Evolutionary conservation across 768 basidiomycete genomes (phyloP).

Genomic region (Calocybe gangraenosa): DNA sequence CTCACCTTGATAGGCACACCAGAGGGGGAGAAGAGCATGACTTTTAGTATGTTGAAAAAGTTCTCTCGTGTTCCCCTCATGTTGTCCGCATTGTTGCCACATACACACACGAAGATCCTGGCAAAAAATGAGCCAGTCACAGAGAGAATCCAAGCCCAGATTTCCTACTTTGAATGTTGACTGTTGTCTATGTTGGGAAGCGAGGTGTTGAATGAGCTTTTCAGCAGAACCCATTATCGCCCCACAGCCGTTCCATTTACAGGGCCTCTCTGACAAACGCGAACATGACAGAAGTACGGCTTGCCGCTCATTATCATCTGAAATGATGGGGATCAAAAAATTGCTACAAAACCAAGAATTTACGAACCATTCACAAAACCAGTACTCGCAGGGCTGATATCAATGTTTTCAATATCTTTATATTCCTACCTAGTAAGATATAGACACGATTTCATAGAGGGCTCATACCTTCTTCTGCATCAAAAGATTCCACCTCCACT

Average conservation of each 20-base stretch:
- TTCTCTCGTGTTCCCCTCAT: slow-evolving; percentile 29
- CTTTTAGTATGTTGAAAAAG: slow-evolving; percentile 46
- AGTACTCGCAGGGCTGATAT: slow-evolving; percentile 13
- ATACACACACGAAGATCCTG: slow-evolving; percentile 38
- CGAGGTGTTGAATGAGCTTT: slow-evolving; percentile 47
- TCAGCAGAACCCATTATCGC: slow-evolving; percentile 49
- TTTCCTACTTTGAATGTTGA: slow-evolving; percentile 8
- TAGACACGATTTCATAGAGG: slow-evolving; percentile 3
- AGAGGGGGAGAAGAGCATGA: slow-evolving; percentile 42
- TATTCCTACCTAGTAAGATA: slow-evolving; percentile 13
- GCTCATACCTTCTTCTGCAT: slow-evolving; percentile 20
- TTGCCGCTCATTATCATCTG: slow-evolving; percentile 29
- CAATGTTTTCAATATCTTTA: slow-evolving; percentile 13
- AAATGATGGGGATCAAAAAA: neutral
- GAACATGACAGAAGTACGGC: slow-evolving; percentile 45
- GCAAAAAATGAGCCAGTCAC: neutral
- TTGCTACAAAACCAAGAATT: neutral
- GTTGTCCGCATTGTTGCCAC: slow-evolving; percentile 55
- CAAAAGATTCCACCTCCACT: neutral
- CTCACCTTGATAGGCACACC: slow-evolving; percentile 52
- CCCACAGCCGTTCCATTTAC: slow-evolving; percentile 60
- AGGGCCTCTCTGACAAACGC: slow-evolving; percentile 42
- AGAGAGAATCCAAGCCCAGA: neutral
- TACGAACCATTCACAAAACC: slow-evolving; percentile 14
- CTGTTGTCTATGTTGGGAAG: slow-evolving; percentile 13